These are phyloP conservation scores for Botryotinia globosa DNA, from an alignment of 2,329 filamentous ascomycete species.

Conservation along the genomic window DNA sequence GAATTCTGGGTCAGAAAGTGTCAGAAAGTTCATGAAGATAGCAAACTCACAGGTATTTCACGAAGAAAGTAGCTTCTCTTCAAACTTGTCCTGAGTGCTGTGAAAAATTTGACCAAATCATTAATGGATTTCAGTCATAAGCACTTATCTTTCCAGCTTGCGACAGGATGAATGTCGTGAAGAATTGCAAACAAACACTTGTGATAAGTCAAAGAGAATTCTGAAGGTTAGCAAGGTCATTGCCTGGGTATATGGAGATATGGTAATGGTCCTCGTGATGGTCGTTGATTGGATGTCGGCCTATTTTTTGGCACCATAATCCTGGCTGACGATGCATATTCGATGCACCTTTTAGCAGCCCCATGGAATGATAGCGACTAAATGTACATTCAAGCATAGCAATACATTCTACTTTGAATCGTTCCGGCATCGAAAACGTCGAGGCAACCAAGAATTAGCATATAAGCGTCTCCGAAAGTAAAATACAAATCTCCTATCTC, in stretches of 20 bases:
- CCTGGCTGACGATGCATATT: conserved; percentile 17
- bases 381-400: background rate
- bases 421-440: background rate
- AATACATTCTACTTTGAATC: background rate
- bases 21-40: background rate
- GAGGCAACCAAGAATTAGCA: background rate
- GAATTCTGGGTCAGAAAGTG: background rate
- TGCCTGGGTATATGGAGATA: background rate
- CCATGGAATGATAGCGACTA: background rate
- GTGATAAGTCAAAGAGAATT: conserved; percentile 3
- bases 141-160: background rate
- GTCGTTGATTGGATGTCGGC: conserved; percentile 26
- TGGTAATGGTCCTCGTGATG: conserved; percentile 27
- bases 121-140: background rate
- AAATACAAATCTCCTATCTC: background rate
- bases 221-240: conserved; percentile 20
- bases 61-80: background rate
- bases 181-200: background rate
- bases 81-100: background rate
- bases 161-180: background rate
- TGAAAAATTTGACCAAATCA: background rate
- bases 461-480: background rate
- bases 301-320: conserved; percentile 2
- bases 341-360: background rate
- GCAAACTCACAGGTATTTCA: conserved; percentile 1